Evolutionary conservation across 1,284 basidiomycete species (phyloP), one percentile per base, ranked within the genome.

Genomic region (Sphaerobolus stellatus): DNA sequence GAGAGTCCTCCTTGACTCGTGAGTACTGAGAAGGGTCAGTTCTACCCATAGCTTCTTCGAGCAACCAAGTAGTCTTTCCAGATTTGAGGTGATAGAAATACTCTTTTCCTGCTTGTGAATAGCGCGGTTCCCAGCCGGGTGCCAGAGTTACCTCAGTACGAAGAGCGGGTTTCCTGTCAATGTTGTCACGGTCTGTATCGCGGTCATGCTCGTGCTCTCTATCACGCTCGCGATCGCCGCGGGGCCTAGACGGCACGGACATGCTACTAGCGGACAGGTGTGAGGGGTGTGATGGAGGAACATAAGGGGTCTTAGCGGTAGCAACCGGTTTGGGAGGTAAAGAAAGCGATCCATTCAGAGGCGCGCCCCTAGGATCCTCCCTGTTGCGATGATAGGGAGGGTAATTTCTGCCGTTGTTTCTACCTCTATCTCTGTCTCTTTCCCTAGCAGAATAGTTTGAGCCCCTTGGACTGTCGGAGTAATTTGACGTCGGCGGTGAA

Each of bases 301-400:
- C 67, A 63, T 78, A 81, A 48, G 81, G 77, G 25, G 81, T 48
- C 22, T 30, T 75, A 55, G 66, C 75, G 48, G 78, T 72, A 34
- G 78, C 73, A 43, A 81, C 73, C 31, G 87, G 88, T 67, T 90
- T 90, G 3, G 88, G 81, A 22, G 87, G 87, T 16, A 90, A 75
- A 18, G 84, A 85, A 64, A 89, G 88, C 9, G 77, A 82, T 45
- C 79, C 64, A 44, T 68, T 68, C 38, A 63, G 68, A 52, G 67
- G 57, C n/a, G 69, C 61, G 49, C 67, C 69, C 16, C 54, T 46
- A 30, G 76, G 64, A 45, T n/a, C n/a, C n/a, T n/a, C n/a, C n/a
- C n/a, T n/a, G n/a, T n/a, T n/a, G n/a, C n/a, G n/a, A n/a, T n/a
- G n/a, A n/a, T n/a, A n/a, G n/a, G n/a, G n/a, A n/a, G n/a, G n/a